Evolutionary conservation across 345 rosid species (phyloP), one percentile per base, ranked within the genome.

Genomic region (Salix caprea): DNA sequence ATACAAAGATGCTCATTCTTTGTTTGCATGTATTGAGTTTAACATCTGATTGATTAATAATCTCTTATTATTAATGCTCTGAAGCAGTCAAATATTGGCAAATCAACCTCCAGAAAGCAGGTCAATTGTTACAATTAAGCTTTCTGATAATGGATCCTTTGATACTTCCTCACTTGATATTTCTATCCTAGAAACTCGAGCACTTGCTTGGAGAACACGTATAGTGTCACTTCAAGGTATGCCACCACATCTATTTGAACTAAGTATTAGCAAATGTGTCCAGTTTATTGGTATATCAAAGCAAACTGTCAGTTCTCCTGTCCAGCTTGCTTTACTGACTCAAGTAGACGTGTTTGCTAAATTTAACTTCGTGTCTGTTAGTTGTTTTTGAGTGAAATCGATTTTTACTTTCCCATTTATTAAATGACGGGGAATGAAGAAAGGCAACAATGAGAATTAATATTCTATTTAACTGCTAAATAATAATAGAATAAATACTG

Each of bases 161-260:
- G 73, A 82, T 68, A 90, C 97, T 78, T 87, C 91, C 73, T 78
- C 90, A 65, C 80, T 94, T 66, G 77, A 85, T 62, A 72, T 91
- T 68, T 86, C 97, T 62, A 85, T 86, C 76, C 70, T 85, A 78
- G 89, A 86, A 90, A 82, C 86, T 81, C 89, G 74, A 82, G 71
- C 86, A 78, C 74, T 90, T 79, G 92, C 94, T 79, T 94, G 97
- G 95, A 88, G 96, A 87, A 94, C 97, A 52, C 89, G 90, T 14
- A 91, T 92, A 87, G 77, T 81, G 79, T 92, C 97, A 76, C 82
- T 77, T 73, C 86, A 86, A 83, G 98, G 98, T 94, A 85, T 76
- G 86, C 79, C 72, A 75, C n/a, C 40, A 13, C n/a, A 50, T 21
- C n/a, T 32, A 36, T 42, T 36, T 71, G 44, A 36, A 67, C 67